Evolutionary conservation across 352 stramenopile genomes (phyloP).

Genomic region (Pythium dissimile): DNA sequence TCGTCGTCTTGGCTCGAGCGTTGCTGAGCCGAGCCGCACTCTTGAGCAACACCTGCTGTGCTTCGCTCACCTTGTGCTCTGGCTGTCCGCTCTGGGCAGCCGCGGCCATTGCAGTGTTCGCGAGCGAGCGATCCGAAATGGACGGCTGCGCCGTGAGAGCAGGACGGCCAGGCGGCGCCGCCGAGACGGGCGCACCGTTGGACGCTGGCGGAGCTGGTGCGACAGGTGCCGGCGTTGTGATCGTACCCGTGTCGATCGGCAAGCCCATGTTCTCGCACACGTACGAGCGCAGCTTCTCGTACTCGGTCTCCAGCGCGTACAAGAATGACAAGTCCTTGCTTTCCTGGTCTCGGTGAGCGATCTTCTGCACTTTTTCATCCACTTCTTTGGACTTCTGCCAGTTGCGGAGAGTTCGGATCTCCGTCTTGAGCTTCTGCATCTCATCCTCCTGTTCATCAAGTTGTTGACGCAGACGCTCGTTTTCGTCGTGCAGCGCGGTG

Average conservation of each 20-base stretch:
- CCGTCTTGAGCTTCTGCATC: constrained; percentile 70
- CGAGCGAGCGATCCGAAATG: constrained; percentile 19
- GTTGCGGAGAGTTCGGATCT: constrained; percentile 78
- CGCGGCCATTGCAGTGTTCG: neutral
- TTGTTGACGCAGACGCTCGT: constrained; percentile 70
- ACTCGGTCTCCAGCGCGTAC: constrained; percentile 74
- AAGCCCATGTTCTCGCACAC: constrained; percentile 77
- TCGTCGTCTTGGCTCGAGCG: constrained; percentile 65
- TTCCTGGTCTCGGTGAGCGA: constrained; percentile 80
- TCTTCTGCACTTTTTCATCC: constrained; percentile 85
- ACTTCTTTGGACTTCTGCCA: constrained; percentile 87
- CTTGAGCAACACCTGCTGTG: constrained; percentile 70
- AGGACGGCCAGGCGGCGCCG: constrained; percentile 11
- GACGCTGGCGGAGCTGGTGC: constrained; percentile 1
- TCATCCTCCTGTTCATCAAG: constrained; percentile 71
- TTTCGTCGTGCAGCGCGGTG: constrained; percentile 78
- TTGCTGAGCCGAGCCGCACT: constrained; percentile 58
- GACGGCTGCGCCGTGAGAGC: constrained; percentile 20
- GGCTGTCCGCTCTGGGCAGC: constrained; percentile 18
- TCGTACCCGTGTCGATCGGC: constrained; percentile 59
- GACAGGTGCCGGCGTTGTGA: constrained; percentile 9
- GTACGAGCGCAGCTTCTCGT: constrained; percentile 78
- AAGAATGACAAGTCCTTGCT: constrained; percentile 84
- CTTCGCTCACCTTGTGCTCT: constrained; percentile 57
- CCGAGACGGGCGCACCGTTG: constrained; percentile 11